Percentiles rank a stretch among this genome's conserved stretches.
Evolutionary conservation across 2,329 filamentous ascomycete genomes (phyloP).

Genomic region (Diaporthe vexans): DNA sequence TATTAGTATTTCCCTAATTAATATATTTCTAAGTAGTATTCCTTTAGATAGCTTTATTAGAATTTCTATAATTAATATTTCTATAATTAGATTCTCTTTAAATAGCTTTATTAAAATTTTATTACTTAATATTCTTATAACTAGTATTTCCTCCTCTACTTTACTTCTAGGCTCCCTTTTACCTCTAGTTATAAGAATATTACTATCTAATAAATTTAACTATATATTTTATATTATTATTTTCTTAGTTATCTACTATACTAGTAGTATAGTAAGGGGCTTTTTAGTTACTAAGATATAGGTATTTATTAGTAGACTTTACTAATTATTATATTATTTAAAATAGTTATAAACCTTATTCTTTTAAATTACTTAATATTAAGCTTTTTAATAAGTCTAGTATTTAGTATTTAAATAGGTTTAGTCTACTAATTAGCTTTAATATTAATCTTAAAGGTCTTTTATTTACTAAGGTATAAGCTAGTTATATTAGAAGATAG

Average conservation of each 20-base stretch:
- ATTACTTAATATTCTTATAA: neutral
- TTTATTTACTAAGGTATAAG: neutral
- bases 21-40: neutral
- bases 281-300: neutral
- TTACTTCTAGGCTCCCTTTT: neutral
- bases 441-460: neutral
- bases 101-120: neutral
- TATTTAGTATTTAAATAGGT: neutral
- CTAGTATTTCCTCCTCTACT: neutral
- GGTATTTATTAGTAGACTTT: neutral
- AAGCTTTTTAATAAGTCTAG: neutral
- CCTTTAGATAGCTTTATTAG: neutral
- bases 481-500: neutral
- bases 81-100: neutral
- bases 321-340: neutral
- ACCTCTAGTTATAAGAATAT: neutral
- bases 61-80: neutral
- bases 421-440: neutral
- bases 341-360: neutral
- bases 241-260: neutral
- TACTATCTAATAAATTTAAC: neutral
- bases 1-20: neutral
- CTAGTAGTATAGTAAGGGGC: neutral
- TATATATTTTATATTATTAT: neutral
- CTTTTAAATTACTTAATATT: neutral